Percentiles rank a stretch among this genome's conserved stretches.
Conservation (phyloP, 345 rosid genomes). For the Bretschneidera sinensis region DNA sequence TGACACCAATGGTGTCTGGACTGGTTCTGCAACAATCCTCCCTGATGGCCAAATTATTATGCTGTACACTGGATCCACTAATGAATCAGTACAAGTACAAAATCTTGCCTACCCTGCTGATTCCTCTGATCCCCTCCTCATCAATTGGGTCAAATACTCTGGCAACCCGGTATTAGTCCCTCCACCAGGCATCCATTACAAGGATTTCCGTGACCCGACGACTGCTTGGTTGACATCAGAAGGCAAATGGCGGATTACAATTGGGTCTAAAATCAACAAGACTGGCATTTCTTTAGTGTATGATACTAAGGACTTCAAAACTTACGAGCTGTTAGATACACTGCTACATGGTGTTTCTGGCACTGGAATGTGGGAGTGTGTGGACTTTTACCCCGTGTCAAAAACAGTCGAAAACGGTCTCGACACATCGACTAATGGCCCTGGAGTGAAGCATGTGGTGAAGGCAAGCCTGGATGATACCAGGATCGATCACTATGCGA, state of each 20-base stretch:
- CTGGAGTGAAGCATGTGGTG: slow-evolving; percentile 21
- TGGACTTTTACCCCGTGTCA: slow-evolving; percentile 28
- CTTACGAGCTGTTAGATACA: slow-evolving; percentile 27
- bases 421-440: slow-evolving; percentile 25
- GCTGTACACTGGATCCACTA: slow-evolving; percentile 85
- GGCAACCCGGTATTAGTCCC: slow-evolving; percentile 78
- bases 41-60: slow-evolving; percentile 71
- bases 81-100: slow-evolving; percentile 69
- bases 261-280: slow-evolving; percentile 66
- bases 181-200: slow-evolving; percentile 48
- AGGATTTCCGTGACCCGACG: slow-evolving; percentile 94
- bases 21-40: slow-evolving; percentile 87
- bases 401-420: slow-evolving; percentile 16
- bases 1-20: slow-evolving; percentile 79
- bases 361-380: slow-evolving; percentile 89
- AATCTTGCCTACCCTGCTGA: slow-evolving; percentile 86
- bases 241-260: slow-evolving; percentile 76
- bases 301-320: slow-evolving; percentile 70
- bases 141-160: slow-evolving; percentile 60
- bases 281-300: slow-evolving; percentile 71
- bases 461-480: slow-evolving; percentile 34
- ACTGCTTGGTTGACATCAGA: slow-evolving; percentile 80
- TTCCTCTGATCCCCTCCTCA: slow-evolving; percentile 64
- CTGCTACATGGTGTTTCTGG: slow-evolving; percentile 56
- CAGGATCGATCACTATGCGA: slow-evolving; percentile 24